Base-by-base conservation (phyloP, 768 basidiomycete species). In the Ramaria sp. region DNA sequence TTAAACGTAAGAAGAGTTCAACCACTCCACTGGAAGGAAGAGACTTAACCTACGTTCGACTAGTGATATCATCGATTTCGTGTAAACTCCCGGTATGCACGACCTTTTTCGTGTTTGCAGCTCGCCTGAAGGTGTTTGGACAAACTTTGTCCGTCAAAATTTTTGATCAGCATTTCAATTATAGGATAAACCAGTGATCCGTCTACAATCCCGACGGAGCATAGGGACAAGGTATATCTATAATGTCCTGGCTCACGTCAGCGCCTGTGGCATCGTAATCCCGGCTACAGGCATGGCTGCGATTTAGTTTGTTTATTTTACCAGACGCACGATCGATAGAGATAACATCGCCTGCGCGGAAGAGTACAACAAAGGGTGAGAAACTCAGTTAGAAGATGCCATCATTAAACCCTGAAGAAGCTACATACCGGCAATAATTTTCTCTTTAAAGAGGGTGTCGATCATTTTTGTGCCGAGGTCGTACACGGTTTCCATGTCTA, bases 261-360 rank as follows among this genome's bases (percentile, higher is more conserved):
- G 95, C 94, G 54, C 96, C 95, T 91, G 97, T 96, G 37, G 95
- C 96, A 69, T 98, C 96, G 66, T 98, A 99, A 65, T 98, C 95
- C 67, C 95, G 79, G 50, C 93, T 95, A 59, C 94, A 78, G n/a
- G 96, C 91, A 70, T 96, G 96, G 10, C 92, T 95, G 37, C 96
- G 80, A 9, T 95, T 95, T 15, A 98, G 82, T 74, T 99, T 98
- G 17, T 91, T 86, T 59, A 98, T 88, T 71, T 92, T 95, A 37
- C 96, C 95, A 12, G 91, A 92, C 0, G 91, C 91, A 69, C 98
- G 98, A 76, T 98, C 96, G 64, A 99, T 97, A 53, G 90, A 81
- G 63, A 99, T 85, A 19, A 99, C 87, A 64, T 99, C 96, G 24
- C 96, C 96, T 0, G 86, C 86, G 31, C 17, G 27, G 5, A 22